These are phyloP conservation scores for Penicillium fimorum DNA, from an alignment of 495 filamentous ascomycete genomes.

Conservation along the genomic window DNA sequence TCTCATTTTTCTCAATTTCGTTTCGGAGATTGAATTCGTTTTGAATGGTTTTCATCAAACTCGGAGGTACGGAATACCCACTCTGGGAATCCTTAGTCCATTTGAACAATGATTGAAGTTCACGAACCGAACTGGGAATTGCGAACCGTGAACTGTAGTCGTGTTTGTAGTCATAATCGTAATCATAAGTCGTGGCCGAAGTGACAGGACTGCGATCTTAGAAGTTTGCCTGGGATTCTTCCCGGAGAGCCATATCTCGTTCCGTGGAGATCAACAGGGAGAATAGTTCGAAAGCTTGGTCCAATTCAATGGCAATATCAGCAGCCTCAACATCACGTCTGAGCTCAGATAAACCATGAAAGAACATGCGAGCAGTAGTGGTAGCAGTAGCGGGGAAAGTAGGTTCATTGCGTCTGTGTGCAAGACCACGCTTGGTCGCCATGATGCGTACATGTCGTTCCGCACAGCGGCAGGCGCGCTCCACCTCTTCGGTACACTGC, in stretches of 20 bases:
- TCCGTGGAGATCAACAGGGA: slow-evolving; percentile 31
- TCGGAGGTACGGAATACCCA: too few relatives aligned
- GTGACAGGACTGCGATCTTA: neutral
- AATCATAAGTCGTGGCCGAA: neutral
- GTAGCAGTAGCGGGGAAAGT: slow-evolving; percentile 26
- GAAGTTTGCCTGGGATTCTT: neutral
- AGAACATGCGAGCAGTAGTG: slow-evolving; percentile 30
- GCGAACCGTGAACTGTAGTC: neutral
- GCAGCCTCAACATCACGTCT: slow-evolving; percentile 15
- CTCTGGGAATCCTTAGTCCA: too few relatives aligned
- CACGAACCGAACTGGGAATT: neutral
- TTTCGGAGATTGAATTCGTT: neutral
- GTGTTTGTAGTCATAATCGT: neutral
- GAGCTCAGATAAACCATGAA: slow-evolving; percentile 28
- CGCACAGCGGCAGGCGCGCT: slow-evolving; percentile 37
- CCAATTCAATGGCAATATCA: slow-evolving; percentile 22
- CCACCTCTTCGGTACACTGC: slow-evolving; percentile 31
- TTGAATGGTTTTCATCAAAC: neutral
- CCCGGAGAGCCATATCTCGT: slow-evolving; percentile 8
- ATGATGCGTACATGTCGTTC: slow-evolving; percentile 37
- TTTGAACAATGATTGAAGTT: neutral
- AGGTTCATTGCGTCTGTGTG: slow-evolving; percentile 5
- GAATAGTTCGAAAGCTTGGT: slow-evolving; percentile 24
- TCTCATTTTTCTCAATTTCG: neutral
- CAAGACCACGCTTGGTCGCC: slow-evolving; percentile 20